phyloP scores from a whole-genome alignment of 169 alveolate species.

The Amoebophrya sp. region DNA sequence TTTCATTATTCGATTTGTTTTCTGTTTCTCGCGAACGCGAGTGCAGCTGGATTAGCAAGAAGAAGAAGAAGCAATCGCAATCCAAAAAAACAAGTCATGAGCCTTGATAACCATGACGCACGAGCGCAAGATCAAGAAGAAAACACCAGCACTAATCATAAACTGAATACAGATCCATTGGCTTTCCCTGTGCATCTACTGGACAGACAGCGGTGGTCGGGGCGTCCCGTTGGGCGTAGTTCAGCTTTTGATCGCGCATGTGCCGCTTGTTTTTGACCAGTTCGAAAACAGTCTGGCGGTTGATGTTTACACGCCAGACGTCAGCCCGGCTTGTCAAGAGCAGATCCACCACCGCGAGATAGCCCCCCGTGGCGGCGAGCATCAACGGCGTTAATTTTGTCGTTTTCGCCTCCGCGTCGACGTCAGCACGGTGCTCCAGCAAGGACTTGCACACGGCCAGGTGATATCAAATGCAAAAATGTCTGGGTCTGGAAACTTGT shows the following conservation, averaged over 20 bases:
- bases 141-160: no score
- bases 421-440: background rate
- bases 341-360: background rate
- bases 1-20: no score
- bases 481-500: no score
- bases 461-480: no score
- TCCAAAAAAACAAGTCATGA: no score
- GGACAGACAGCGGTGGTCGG: background rate
- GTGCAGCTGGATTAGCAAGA: no score
- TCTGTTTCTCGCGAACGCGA: no score
- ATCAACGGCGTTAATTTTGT: background rate
- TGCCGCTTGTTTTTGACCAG: background rate
- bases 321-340: background rate
- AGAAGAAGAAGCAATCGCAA: no score
- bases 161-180: background rate
- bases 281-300: background rate
- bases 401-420: background rate
- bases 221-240: background rate
- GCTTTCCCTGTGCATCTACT: background rate
- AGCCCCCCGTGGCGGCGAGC: background rate
- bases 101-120: no score
- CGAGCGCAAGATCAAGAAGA: no score
- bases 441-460: background rate
- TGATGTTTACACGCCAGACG: background rate
- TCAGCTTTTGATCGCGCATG: constrained; percentile 20